Evolutionary conservation across 108 stramenopile species (phyloP).

Genomic region (Pseudonitzschia delicatissima): DNA sequence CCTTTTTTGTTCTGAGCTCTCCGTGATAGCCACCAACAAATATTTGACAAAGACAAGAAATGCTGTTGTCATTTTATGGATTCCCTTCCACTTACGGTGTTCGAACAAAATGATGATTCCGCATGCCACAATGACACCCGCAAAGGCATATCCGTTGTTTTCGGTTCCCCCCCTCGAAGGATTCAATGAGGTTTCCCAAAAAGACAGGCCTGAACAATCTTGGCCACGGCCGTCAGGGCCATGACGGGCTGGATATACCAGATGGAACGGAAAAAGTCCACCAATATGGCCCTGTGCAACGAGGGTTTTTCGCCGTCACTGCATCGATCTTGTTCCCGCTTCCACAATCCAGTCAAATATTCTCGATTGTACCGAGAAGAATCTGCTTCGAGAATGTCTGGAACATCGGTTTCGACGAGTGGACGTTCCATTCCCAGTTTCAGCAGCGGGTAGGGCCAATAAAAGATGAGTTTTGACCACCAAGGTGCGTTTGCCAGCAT

Average conservation of each 20-base stretch:
- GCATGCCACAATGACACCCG: slow-evolving; percentile 52
- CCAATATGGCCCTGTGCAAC: slow-evolving; percentile 45
- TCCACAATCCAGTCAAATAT: slow-evolving; percentile 43
- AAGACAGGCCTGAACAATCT: slow-evolving; percentile 63
- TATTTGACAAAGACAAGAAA: slow-evolving; percentile 21
- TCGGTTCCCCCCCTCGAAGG: slow-evolving; percentile 33
- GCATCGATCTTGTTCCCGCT: slow-evolving; percentile 20
- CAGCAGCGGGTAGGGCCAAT: slow-evolving; percentile 56
- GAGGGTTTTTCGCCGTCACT: slow-evolving; percentile 39
- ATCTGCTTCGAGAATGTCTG: slow-evolving; percentile 36
- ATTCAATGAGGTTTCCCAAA: slow-evolving; percentile 64
- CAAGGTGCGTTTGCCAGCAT: slow-evolving; percentile 34
- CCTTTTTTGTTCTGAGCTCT: background rate
- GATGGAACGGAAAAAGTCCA: slow-evolving; percentile 51
- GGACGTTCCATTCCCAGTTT: slow-evolving; percentile 54
- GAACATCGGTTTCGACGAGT: slow-evolving; percentile 41
- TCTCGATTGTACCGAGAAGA: slow-evolving; percentile 21
- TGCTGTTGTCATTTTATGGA: slow-evolving; percentile 20
- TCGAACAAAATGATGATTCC: slow-evolving; percentile 59
- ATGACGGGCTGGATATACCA: slow-evolving; percentile 69
- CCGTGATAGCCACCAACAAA: slow-evolving; percentile 13
- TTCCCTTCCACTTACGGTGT: slow-evolving; percentile 25
- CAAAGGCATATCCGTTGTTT: slow-evolving; percentile 52
- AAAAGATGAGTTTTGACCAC: slow-evolving; percentile 50
- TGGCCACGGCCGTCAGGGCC: slow-evolving; percentile 31